These are phyloP conservation scores for Chernovozyma aurita DNA, from an alignment of 1,139 yeast species.

Conservation along the genomic window DNA sequence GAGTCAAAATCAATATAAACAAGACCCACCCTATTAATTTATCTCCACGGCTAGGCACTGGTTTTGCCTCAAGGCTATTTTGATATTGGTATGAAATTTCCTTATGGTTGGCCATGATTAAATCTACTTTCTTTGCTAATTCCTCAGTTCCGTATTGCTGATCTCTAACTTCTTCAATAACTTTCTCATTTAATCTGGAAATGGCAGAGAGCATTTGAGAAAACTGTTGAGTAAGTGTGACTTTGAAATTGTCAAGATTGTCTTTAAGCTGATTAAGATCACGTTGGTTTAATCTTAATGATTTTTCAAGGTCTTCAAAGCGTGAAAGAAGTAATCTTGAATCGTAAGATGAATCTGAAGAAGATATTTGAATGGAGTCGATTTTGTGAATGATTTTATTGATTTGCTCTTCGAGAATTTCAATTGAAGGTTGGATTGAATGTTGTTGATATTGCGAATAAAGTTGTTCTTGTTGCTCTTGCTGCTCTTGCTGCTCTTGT, in stretches of 20 bases:
- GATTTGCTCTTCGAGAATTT: background rate
- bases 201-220: slow-evolving; percentile 32
- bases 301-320: slow-evolving; percentile 15
- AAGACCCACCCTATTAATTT: slow-evolving; percentile 33
- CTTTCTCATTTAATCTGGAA: slow-evolving; percentile 31
- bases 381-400: slow-evolving; percentile 5
- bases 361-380: slow-evolving; percentile 6
- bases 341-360: slow-evolving; percentile 8
- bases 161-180: slow-evolving; percentile 43
- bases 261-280: slow-evolving; percentile 9
- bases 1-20: slow-evolving; percentile 36
- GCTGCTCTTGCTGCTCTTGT: background rate
- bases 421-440: background rate
- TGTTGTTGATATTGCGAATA: background rate
- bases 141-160: slow-evolving; percentile 36
- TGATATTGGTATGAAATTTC: slow-evolving; percentile 33
- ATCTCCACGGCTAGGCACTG: slow-evolving; percentile 1
- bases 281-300: slow-evolving; percentile 15
- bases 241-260: slow-evolving; percentile 21
- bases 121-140: slow-evolving; percentile 35
- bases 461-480: background rate
- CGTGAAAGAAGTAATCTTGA: slow-evolving; percentile 9
- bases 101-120: slow-evolving; percentile 40
- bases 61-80: slow-evolving; percentile 9
- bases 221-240: slow-evolving; percentile 27